Evolutionary conservation across 257 asterid species (phyloP), one percentile per base, ranked within the genome.

Genomic region (Fraxinus quadrangulata): DNA sequence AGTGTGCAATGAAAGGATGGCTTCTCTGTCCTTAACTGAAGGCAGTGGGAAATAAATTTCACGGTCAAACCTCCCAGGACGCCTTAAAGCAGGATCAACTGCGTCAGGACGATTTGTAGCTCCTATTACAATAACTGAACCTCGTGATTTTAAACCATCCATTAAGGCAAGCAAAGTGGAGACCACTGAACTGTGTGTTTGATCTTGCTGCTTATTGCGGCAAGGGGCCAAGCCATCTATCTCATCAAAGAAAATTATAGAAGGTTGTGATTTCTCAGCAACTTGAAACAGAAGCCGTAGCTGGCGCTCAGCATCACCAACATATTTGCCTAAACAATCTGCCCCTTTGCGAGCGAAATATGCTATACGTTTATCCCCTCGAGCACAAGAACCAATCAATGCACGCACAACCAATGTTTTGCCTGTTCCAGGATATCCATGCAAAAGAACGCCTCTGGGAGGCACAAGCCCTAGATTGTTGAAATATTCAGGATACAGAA

Each of bases 281-380:
- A 89, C 99, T 82, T 96, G 98, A 82, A 96, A 96, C 71, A 96
- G 79, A 85, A 96, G 98, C 81, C 98, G 88, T 9, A 96, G 87
- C 87, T 96, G 98, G 72, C 98, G 97, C 89, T 96, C 99, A 81
- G 98, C 95, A 81, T 96, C 99, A 72, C 99, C 99, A 63, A 96
- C 99, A 86, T 96, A 96, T 83, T 96, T 96, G 14, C 99, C 99
- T 70, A 96, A 94, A 86, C 99, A 96, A 80, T 96, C 99, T 63
- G 99, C 99, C 75, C 99, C 99, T 88, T 96, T 96, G 65, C 97
- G 97, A 30, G 98, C 96, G 86, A 96, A 96, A 89, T 96, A 96
- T 80, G 99, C 99, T 70, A 96, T 96, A 77, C 89, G 90, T 85
- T 87, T 90, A 78, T 96, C 98, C 65, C 99, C 98, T 70, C 94